Evolutionary conservation across 139 green algal species (phyloP).

Genomic region (Ulvella scutata): DNA sequence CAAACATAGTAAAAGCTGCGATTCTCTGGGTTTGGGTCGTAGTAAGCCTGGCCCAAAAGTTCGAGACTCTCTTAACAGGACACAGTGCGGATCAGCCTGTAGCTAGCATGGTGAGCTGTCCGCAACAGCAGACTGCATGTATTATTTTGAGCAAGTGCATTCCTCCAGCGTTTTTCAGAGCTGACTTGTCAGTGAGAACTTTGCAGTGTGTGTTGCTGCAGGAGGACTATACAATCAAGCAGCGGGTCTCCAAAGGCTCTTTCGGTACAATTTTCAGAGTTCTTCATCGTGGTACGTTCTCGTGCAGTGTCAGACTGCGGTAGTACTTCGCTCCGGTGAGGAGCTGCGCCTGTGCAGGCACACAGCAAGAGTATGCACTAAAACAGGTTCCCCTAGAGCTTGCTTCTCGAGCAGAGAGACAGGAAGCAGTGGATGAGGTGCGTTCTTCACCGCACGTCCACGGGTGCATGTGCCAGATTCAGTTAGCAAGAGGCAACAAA

Average conservation of each 20-base stretch:
- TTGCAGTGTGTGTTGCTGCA: background rate
- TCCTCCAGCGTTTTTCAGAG: no score
- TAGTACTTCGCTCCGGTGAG: background rate
- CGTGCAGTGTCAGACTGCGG: background rate
- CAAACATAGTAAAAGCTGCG: no score
- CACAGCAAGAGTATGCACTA: constrained; percentile 35
- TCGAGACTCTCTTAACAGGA: no score
- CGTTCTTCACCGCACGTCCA: background rate
- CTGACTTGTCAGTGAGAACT: no score
- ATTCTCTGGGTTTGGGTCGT: no score
- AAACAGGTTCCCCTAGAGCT: constrained; percentile 49
- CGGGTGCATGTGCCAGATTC: background rate
- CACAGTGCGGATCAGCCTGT: no score
- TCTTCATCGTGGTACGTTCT: background rate
- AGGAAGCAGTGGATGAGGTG: constrained; percentile 52
- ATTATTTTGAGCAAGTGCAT: no score
- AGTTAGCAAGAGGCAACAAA: background rate
- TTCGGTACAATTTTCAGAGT: background rate
- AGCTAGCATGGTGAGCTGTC: no score
- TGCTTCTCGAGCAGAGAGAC: constrained; percentile 33
- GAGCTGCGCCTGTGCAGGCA: constrained; percentile 12
- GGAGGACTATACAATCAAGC: background rate
- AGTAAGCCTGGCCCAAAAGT: no score
- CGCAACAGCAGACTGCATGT: no score
- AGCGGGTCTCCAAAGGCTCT: background rate